Base-by-base conservation (phyloP, 1,284 basidiomycete genomes). In the Athelia psychrophila region DNA sequence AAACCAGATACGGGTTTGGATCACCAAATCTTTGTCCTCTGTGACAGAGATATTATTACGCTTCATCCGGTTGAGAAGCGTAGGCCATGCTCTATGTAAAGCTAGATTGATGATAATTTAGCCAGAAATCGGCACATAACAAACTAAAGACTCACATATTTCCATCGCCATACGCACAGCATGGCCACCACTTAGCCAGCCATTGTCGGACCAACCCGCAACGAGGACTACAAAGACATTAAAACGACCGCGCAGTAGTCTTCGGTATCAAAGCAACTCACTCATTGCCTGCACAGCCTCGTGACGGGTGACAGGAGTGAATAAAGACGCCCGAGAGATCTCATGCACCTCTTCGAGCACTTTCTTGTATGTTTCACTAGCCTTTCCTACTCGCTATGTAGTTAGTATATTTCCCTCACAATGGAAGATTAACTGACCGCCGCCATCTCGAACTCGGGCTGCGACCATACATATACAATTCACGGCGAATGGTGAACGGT, bases 121-220 rank as follows among this genome's bases (percentile, higher is more conserved):
- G 38, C 38, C 6, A 42, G n/a, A 42, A 6, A 16, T 16, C 16
- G n/a, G 38, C 16, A 6, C n/a, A 42, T n/a, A n/a, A 33, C 22
- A 44, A 27, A 32, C n/a, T 32, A 47, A 15, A n/a, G 18, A 68
- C 84, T 68, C 63, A 88, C 88, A 88, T 51, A 95, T 77, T 64
- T 96, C 93, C 74, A 95, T 83, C 19, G 91, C 93, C 91, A 96
- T 94, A 51, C 93, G 81, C 16, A 95, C 91, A 16, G 93, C 93
- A 70, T 95, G 93, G 4, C 92, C 92, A 5, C 91, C 91, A 58
- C 89, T 90, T 22, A 95, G 70, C 93, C 93, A 96, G 2, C 92
- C 93, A 59, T 91, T 91, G 58, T 94, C 91, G 13, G 89, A 92
- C 88, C 93, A 95, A 6, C 92, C 91, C 22, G 93, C 88, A 15